phyloP scores from a whole-genome alignment of 164 flowering plant genomes.

The Vitis rupestris region DNA sequence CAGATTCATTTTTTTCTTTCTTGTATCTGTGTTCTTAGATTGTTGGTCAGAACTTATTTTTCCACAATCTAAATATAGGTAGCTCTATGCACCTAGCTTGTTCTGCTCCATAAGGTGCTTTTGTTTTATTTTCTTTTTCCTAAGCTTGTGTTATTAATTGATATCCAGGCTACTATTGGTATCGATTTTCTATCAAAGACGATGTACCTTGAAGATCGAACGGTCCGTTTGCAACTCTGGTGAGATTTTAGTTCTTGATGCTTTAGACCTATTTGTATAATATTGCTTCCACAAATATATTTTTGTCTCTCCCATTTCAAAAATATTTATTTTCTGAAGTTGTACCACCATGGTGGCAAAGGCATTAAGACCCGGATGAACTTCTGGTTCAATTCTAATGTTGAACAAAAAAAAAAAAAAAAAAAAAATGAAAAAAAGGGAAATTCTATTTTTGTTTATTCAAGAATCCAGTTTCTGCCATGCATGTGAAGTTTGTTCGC shows the following conservation, averaged over 20 bases:
- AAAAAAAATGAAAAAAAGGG: no score
- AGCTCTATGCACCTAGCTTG: not conserved
- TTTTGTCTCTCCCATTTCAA: no score
- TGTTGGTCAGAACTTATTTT: not conserved
- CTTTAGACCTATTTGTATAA: no score
- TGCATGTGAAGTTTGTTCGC: no score
- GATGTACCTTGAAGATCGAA: slow-evolving; percentile 42
- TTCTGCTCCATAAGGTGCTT: not conserved
- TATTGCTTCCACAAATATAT: no score
- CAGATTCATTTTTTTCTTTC: not conserved
- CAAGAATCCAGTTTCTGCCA: no score
- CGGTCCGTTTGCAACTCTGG: slow-evolving; percentile 41
- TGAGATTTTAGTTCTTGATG: slow-evolving; percentile 10
- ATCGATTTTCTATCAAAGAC: slow-evolving; percentile 40
- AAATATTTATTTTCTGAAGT: no score
- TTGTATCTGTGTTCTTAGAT: not conserved
- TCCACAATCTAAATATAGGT: not conserved
- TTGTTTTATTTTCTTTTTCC: not conserved
- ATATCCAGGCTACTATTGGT: slow-evolving; percentile 36
- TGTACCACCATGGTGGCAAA: no score
- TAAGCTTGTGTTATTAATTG: not conserved
- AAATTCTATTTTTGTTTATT: no score
- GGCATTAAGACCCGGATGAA: no score
- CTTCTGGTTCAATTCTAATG: no score
- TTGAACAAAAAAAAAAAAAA: no score